These are phyloP conservation scores for Chaetoceros tenuissimus DNA, from an alignment of 108 stramenopile species.

Conservation along the genomic window DNA sequence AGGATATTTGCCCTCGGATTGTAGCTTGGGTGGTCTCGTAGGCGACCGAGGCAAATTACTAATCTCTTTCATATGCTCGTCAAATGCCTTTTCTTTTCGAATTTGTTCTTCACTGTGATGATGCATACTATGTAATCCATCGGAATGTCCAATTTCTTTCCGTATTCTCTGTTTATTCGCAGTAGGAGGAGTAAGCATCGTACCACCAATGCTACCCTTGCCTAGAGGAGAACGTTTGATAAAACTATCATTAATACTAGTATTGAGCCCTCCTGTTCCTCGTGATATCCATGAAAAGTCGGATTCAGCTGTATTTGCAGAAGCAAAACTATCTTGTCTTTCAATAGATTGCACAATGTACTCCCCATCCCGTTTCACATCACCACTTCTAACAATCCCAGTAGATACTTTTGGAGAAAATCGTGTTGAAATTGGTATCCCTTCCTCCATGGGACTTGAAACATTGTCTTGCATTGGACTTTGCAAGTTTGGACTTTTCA, in stretches of 20 bases:
- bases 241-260: too few relatives aligned
- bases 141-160: not conserved
- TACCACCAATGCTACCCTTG: too few relatives aligned
- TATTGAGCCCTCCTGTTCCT: too few relatives aligned
- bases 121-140: not conserved
- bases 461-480: conserved; percentile 1
- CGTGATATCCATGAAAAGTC: not conserved
- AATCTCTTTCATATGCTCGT: not conserved
- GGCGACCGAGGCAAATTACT: conserved; percentile 9
- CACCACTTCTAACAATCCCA: too few relatives aligned
- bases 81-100: conserved; percentile 4
- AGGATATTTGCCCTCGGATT: conserved; percentile 33
- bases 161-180: not conserved
- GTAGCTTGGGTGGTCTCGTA: conserved; percentile 6
- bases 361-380: too few relatives aligned
- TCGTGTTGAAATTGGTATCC: not conserved
- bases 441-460: conserved; percentile 15
- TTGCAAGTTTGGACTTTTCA: too few relatives aligned
- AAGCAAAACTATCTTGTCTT: not conserved
- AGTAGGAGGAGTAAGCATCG: not conserved
- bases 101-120: conserved; percentile 3
- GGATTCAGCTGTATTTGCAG: not conserved
- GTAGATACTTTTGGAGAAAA: not conserved
- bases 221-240: too few relatives aligned
- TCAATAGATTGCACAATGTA: too few relatives aligned